Percentiles rank a stretch among this genome's conserved stretches.
phyloP scores from a whole-genome alignment of 2,329 filamentous ascomycete species.

The Lomentospora prolificans region DNA sequence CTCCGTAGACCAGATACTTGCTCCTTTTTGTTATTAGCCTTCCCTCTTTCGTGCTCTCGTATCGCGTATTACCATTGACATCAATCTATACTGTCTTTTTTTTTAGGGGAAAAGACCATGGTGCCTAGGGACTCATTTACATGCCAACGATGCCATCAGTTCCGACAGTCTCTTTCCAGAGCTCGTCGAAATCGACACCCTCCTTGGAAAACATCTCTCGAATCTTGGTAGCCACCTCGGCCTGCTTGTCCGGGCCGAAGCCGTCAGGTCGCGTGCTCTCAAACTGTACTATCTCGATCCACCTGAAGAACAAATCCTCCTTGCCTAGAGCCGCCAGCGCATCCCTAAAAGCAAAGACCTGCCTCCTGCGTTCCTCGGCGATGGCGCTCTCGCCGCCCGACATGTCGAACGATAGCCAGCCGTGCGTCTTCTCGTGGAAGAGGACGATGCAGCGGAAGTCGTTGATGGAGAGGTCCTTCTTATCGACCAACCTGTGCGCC shows the following conservation, averaged over 20 bases:
- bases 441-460: conserved; percentile 64
- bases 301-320: conserved; percentile 81
- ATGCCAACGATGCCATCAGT: conserved; percentile 13
- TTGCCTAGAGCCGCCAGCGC: conserved; percentile 67
- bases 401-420: conserved; percentile 54
- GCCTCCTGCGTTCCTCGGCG: conserved; percentile 50
- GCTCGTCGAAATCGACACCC: conserved; percentile 70
- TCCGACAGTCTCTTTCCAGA: conserved; percentile 59
- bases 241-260: conserved; percentile 66
- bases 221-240: conserved; percentile 62
- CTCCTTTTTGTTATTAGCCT: neutral
- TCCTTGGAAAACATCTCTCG: conserved; percentile 64
- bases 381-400: conserved; percentile 40
- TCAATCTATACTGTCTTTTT: too few relatives aligned
- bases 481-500: conserved; percentile 60
- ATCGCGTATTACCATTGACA: neutral
- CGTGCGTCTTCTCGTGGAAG: conserved; percentile 52
- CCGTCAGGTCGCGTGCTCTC: conserved; percentile 71
- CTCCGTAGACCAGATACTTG: neutral
- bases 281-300: conserved; percentile 87
- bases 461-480: conserved; percentile 48
- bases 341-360: conserved; percentile 74
- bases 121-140: too few relatives aligned
- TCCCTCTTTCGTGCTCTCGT: neutral
- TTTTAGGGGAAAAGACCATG: too few relatives aligned